Evolutionary conservation across 331 rosid species (phyloP).

Genomic region (Acacia concinna): DNA sequence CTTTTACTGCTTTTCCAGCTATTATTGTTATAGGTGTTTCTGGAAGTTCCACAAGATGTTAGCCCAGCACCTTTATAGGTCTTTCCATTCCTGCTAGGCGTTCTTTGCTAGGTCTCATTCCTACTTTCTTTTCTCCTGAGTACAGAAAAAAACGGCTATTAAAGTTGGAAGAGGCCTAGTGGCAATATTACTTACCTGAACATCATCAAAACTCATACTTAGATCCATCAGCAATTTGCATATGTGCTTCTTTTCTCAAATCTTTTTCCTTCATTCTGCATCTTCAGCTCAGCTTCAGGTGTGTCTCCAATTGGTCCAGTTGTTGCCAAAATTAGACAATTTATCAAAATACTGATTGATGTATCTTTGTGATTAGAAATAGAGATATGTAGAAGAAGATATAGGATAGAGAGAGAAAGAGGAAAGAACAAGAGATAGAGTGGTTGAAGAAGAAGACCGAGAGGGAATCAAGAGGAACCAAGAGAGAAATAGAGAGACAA

Average conservation of each 20-base stretch:
- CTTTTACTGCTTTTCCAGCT: not conserved
- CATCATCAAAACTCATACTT: not conserved
- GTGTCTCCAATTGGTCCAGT: not conserved
- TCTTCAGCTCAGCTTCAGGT: not conserved
- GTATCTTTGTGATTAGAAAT: too few relatives aligned
- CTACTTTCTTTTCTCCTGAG: not conserved
- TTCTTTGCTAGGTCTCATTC: not conserved
- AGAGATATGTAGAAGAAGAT: too few relatives aligned
- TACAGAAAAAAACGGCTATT: not conserved
- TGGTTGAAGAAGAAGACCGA: too few relatives aligned
- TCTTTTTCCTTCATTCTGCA: not conserved
- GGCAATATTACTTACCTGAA: not conserved
- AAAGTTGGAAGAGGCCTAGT: not conserved
- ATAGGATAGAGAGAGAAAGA: too few relatives aligned
- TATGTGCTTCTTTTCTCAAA: not conserved
- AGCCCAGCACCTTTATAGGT: not conserved
- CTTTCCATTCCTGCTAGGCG: not conserved
- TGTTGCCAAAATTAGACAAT: not conserved
- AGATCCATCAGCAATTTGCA: not conserved
- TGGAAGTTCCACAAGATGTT: not conserved
- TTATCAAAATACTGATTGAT: not conserved
- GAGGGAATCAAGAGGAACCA: too few relatives aligned
- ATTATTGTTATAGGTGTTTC: not conserved
- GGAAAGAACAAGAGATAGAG: too few relatives aligned
- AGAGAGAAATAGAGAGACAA: too few relatives aligned